Base-by-base conservation (phyloP, 345 rosid species). In the Clausena lansium region DNA sequence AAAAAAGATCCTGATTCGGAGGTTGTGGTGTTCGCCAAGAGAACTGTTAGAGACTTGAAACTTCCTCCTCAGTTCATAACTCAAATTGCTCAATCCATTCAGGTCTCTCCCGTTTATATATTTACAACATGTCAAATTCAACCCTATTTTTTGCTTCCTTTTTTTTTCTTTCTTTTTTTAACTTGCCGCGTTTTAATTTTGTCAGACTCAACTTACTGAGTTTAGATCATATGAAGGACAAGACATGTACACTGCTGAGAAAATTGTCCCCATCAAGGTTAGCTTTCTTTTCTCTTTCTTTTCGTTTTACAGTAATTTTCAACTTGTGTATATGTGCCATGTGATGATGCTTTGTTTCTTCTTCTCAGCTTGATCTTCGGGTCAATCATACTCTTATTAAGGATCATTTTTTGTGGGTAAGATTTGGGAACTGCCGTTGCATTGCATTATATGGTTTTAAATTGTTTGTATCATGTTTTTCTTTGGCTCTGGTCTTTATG, bases 321-420 rank as follows among this genome's bases (percentile, higher is more conserved):
- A 52, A 47, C 13, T 70, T n/a, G 52, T 68, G 11, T 33, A 14
- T 30, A 5, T 41, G 3, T 9, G 9, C 39, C 58, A 81, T 50
- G 71, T 41, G 59, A 17, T 72, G 47, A 24, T 74, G 32, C 27
- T 62, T 77, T 25, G 32, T 83, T 68, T 74, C 57, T 19, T 59
- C 62, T 81, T 82, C 71, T 70, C 95, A 96, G 99, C 97, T 96
- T 83, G 98, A 96, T 87, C 92, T 96, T 83, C 92, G 97, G 75
- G 97, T 96, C 57, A 96, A 94, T 84, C 91, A 90, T 73, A 92
- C 93, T 64, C 94, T 96, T 59, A 89, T 96, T 83, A 94, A 84
- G 83, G 99, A 96, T 81, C 97, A 91, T 41, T 94, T 96, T 79
- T 85, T 96, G 82, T 96, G 98, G 98, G 98, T 94, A 83, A 84